These are phyloP conservation scores for Cardiospermum halicacabum DNA, from an alignment of 345 rosid genomes.

Conservation along the genomic window DNA sequence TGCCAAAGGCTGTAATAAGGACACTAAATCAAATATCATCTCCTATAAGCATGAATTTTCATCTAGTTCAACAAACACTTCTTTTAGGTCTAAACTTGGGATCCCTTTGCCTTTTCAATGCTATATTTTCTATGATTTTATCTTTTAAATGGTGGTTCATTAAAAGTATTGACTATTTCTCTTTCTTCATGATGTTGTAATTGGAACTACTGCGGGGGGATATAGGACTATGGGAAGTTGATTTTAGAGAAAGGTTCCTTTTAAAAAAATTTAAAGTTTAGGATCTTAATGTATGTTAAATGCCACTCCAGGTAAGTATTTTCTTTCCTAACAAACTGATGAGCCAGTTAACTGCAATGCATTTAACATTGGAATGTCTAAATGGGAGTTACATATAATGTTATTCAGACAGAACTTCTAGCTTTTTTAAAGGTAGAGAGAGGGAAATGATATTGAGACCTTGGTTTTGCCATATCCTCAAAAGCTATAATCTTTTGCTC, in stretches of 20 bases:
- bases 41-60: constrained; percentile 98
- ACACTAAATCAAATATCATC: constrained; percentile 84
- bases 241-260: constrained; percentile 72
- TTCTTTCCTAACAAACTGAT: constrained; percentile 9
- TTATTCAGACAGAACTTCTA: constrained; percentile 67
- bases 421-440: too few species aligned
- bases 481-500: too few species aligned
- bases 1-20: constrained; percentile 70
- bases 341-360: constrained; percentile 6
- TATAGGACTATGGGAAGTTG: constrained; percentile 90
- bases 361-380: constrained; percentile 8
- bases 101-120: constrained; percentile 7
- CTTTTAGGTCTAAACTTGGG: constrained; percentile 60
- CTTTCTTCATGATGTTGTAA: constrained; percentile 38
- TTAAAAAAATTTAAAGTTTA: constrained; percentile 86
- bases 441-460: too few species aligned
- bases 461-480: too few species aligned
- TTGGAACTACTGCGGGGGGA: constrained; percentile 97
- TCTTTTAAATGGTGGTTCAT: neutral
- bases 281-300: constrained; percentile 72
- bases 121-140: neutral
- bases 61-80: constrained; percentile 77
- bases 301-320: constrained; percentile 77
- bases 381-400: constrained; percentile 10
- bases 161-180: constrained; percentile 17